phyloP scores from a whole-genome alignment of 805 yeast genomes.

The Lipomyces chichibuensis region DNA sequence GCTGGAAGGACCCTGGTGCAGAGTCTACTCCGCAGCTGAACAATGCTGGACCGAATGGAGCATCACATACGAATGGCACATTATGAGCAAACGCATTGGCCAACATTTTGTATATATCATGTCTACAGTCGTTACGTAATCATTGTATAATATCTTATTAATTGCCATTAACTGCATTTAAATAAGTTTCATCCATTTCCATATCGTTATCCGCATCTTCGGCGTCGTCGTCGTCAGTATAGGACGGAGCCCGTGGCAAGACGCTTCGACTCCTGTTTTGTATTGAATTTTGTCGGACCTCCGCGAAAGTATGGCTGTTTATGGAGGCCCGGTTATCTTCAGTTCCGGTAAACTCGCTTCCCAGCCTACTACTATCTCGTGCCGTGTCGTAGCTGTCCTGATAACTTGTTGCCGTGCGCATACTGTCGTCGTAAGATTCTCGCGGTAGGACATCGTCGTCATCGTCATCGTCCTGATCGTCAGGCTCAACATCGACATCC shows the following conservation, averaged over 20 bases:
- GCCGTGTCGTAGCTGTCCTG: neutral
- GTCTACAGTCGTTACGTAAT: neutral
- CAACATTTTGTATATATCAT: neutral
- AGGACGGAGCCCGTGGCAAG: conserved; percentile 7
- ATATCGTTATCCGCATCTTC: conserved; percentile 22
- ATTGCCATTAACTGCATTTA: conserved; percentile 6
- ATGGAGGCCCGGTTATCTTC: neutral
- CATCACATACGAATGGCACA: neutral
- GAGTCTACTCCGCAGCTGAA: conserved; percentile 25
- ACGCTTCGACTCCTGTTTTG: conserved; percentile 9
- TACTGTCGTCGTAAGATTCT: conserved; percentile 6
- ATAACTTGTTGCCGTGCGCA: neutral
- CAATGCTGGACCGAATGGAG: conserved; percentile 6
- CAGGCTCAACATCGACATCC: conserved; percentile 6
- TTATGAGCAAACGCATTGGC: conserved; percentile 1
- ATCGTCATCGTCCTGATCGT: conserved; percentile 11
- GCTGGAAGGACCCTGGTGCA: conserved; percentile 35
- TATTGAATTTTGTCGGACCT: neutral
- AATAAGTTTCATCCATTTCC: conserved; percentile 28
- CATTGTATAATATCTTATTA: neutral
- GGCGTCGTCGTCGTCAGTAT: conserved; percentile 17
- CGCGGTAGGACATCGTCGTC: conserved; percentile 11
- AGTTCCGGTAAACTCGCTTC: neutral
- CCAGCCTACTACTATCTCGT: neutral
- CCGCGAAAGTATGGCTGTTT: neutral